Evolutionary conservation across 495 filamentous ascomycete species (phyloP).

Genomic region (Podospora bellae-mahoneyi): DNA sequence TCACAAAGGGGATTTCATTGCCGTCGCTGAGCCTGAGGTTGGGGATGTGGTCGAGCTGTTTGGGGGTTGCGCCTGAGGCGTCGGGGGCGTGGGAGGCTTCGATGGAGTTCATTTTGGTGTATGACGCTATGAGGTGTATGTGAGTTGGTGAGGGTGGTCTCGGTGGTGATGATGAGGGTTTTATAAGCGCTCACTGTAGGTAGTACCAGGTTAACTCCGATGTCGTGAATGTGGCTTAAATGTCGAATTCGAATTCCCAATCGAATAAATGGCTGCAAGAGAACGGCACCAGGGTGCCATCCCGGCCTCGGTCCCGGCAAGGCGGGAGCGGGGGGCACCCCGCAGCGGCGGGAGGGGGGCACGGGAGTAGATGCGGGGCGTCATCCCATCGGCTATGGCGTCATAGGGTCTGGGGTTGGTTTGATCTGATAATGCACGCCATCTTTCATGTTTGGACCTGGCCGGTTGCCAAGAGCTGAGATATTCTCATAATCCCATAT

Average conservation of each 20-base stretch:
- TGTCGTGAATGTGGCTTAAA: background rate
- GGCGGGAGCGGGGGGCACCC: constrained; percentile 11
- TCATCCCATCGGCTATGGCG: constrained; percentile 25
- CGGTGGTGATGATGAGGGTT: background rate
- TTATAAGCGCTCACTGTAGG: background rate
- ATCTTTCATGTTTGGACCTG: background rate
- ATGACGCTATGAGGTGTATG: background rate
- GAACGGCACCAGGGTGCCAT: too few species aligned
- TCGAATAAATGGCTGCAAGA: background rate
- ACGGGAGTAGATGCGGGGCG: constrained; percentile 16
- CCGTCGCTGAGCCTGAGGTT: constrained; percentile 67
- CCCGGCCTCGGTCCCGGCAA: constrained; percentile 9
- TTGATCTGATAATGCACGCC: background rate
- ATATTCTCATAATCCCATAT: background rate
- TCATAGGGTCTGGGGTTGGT: constrained; percentile 14
- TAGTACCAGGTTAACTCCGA: background rate
- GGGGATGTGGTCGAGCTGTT: constrained; percentile 39
- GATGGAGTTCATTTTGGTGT: constrained; percentile 37
- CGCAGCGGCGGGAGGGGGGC: constrained; percentile 4
- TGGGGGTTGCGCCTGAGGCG: constrained; percentile 28
- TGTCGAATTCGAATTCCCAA: background rate
- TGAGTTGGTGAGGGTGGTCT: background rate
- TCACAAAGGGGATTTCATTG: constrained; percentile 67
- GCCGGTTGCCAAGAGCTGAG: background rate
- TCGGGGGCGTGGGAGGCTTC: constrained; percentile 30